phyloP scores from a whole-genome alignment of 306 rosid species.

The Malus asiatica region DNA sequence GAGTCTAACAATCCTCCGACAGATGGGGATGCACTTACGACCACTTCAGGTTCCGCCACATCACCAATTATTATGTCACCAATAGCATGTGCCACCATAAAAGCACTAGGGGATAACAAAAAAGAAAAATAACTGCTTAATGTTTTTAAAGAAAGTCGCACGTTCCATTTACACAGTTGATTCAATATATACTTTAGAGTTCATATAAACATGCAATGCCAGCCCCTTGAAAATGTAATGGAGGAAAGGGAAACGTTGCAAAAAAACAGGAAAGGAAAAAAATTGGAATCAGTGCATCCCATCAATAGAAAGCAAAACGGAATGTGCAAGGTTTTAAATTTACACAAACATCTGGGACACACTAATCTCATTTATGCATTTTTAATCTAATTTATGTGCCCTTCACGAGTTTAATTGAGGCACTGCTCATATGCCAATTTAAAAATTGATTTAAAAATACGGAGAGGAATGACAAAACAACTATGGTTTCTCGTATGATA shows the following conservation, averaged over 20 bases:
- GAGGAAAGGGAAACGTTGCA: background rate
- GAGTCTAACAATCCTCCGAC: conserved; percentile 95
- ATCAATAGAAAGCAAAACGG: background rate
- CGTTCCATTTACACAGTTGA: conserved; percentile 2
- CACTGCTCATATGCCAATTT: background rate
- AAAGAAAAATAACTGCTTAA: conserved; percentile 10
- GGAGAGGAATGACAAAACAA: background rate
- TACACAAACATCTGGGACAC: background rate
- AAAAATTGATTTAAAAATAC: background rate
- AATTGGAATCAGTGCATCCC: background rate
- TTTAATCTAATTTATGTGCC: background rate
- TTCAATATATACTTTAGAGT: background rate
- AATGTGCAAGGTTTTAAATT: background rate
- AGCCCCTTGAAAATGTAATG: background rate
- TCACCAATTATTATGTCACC: conserved; percentile 83
- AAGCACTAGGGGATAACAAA: conserved; percentile 43
- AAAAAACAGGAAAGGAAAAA: background rate
- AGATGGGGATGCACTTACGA: conserved; percentile 65
- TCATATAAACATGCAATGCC: background rate
- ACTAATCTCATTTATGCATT: background rate
- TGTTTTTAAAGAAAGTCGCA: conserved; percentile 5
- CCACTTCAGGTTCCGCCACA: conserved; percentile 75
- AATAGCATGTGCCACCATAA: conserved; percentile 82
- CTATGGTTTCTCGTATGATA: background rate
- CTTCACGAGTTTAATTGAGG: background rate